Evolutionary conservation across 2,329 filamentous ascomycete species (phyloP).

Genomic region (Fusarium continuum): DNA sequence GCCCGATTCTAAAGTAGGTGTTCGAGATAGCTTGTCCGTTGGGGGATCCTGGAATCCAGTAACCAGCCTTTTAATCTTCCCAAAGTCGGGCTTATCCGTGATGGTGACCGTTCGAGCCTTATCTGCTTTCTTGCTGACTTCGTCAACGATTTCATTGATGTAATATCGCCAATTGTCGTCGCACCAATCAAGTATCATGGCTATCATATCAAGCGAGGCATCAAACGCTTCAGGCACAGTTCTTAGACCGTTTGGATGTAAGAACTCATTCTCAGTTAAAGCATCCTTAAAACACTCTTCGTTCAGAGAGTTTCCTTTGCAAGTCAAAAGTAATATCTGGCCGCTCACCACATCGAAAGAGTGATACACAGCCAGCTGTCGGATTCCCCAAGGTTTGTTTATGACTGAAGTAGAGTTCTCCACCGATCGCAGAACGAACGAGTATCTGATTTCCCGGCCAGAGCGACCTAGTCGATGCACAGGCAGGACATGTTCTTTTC

Average conservation of each 20-base stretch:
- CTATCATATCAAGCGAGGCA: not conserved
- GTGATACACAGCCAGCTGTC: constrained; percentile 29
- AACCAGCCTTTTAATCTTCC: not conserved
- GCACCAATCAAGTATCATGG: constrained; percentile 26
- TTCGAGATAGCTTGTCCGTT: not conserved
- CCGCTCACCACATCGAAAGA: constrained; percentile 23
- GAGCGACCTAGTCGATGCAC: constrained; percentile 9
- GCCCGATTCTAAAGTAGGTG: not conserved
- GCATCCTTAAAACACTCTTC: constrained; percentile 4
- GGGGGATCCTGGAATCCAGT: not conserved
- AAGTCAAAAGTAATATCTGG: constrained; percentile 8
- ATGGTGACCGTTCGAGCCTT: constrained; percentile 6
- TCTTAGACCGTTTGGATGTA: not conserved
- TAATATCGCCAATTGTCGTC: constrained; percentile 28
- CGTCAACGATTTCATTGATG: constrained; percentile 16
- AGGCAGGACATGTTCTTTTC: not conserved
- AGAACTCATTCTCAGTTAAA: not conserved
- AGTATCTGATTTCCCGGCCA: constrained; percentile 24
- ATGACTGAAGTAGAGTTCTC: constrained; percentile 4
- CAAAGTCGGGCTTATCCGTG: not conserved
- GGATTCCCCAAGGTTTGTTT: not conserved
- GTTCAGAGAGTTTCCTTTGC: constrained; percentile 14
- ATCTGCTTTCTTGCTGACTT: not conserved
- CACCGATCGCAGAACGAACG: constrained; percentile 25
- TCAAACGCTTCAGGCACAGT: not conserved